These are phyloP conservation scores for Trichoderma koningii DNA, from an alignment of 2,329 filamentous ascomycete species.

Conservation along the genomic window DNA sequence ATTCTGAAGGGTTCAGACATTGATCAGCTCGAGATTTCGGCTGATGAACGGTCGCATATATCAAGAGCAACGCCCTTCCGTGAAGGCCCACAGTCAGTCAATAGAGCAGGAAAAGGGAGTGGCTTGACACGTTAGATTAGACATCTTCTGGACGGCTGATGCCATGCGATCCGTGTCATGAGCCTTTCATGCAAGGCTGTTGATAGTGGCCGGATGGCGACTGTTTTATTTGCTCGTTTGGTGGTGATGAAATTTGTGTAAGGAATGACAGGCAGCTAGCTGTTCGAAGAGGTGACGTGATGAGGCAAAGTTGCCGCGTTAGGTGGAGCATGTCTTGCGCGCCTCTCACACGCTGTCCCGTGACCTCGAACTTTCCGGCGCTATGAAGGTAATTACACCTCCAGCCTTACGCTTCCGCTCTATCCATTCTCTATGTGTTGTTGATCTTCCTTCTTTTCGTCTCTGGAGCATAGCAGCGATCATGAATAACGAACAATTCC, in stretches of 20 bases:
- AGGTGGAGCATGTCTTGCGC: constrained; percentile 39
- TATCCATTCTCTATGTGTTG: neutral
- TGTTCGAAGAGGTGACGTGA: constrained; percentile 21
- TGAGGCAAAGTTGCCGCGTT: constrained; percentile 37
- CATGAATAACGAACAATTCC: constrained; percentile 98
- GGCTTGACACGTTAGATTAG: constrained; percentile 6
- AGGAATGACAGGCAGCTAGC: neutral
- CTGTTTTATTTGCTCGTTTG: neutral
- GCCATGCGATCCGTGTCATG: neutral
- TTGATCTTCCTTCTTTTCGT: neutral
- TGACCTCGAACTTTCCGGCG: constrained; percentile 35
- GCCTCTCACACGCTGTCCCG: constrained; percentile 46
- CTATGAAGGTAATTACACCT: constrained; percentile 27
- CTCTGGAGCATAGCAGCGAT: constrained; percentile 8
- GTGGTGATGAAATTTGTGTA: neutral
- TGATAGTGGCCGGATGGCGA: neutral
- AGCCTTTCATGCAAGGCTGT: neutral
- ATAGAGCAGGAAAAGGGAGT: neutral
- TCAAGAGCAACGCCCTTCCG: constrained; percentile 23
- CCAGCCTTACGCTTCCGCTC: constrained; percentile 12
- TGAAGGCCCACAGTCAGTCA: constrained; percentile 20
- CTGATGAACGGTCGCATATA: constrained; percentile 9
- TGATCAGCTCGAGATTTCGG: neutral
- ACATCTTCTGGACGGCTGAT: neutral
- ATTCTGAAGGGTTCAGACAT: constrained; percentile 27